Conservation (phyloP, 2,329 filamentous ascomycete genomes). For the Monosporascus sp. region DNA sequence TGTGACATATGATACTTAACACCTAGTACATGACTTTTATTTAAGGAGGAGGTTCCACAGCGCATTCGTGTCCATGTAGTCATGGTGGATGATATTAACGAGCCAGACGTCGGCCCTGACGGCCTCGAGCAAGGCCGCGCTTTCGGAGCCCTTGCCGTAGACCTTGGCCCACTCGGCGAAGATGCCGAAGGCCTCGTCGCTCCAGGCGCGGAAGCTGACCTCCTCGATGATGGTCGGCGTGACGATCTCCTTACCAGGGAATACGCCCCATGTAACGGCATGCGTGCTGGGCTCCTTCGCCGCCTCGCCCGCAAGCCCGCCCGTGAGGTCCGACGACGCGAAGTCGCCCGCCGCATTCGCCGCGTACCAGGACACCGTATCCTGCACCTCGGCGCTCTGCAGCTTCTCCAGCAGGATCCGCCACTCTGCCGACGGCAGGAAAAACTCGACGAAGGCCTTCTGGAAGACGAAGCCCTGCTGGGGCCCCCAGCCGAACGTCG, state of each 20-base stretch:
- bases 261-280: slow-evolving; percentile 94
- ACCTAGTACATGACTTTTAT: slow-evolving; percentile 11
- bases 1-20: not conserved
- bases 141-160: slow-evolving; percentile 70
- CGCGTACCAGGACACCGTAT: slow-evolving; percentile 81
- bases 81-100: slow-evolving; percentile 85
- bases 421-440: slow-evolving; percentile 75
- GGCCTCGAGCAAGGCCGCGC: slow-evolving; percentile 64
- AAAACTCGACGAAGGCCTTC: slow-evolving; percentile 97
- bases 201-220: slow-evolving; percentile 89
- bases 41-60: slow-evolving; percentile 64
- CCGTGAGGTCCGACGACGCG: slow-evolving; percentile 57
- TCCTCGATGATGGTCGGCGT: slow-evolving; percentile 96
- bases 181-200: slow-evolving; percentile 92
- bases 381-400: slow-evolving; percentile 49
- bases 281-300: slow-evolving; percentile 61
- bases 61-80: slow-evolving; percentile 65
- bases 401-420: slow-evolving; percentile 59
- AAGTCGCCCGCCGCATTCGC: slow-evolving; percentile 76
- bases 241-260: slow-evolving; percentile 91
- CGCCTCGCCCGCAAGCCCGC: slow-evolving; percentile 26
- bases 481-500: slow-evolving; percentile 90
- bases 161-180: slow-evolving; percentile 92
- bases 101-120: slow-evolving; percentile 73
- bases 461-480: slow-evolving; percentile 93